Evolutionary conservation across 1,284 basidiomycete genomes (phyloP), one percentile per base, ranked within the genome.

Genomic region (Lignosus rhinocerotis): DNA sequence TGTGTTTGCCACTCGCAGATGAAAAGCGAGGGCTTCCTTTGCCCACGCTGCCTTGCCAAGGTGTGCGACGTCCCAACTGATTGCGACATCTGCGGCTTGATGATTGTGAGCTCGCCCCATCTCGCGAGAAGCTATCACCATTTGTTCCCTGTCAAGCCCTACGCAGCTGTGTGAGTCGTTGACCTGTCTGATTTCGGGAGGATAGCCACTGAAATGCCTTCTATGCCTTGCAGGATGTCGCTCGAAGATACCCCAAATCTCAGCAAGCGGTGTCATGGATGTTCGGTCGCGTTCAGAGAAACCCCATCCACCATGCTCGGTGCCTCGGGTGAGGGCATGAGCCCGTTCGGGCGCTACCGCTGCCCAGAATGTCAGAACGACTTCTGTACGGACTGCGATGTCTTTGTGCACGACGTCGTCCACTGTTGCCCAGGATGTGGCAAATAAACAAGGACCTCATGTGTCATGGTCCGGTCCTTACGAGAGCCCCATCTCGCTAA

Each of bases 21-120:
- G 69, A 92, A 90, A 73, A 87, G 87, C 66, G 89, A 91, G 62
- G 97, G 96, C 5, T 99, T 96, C 75, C 80, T 97, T 14, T 99
- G 96, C 72, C 97, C 96, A 3, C 84, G 96, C 30, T 99, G 96
- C 71, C 82, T 87, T 42, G 86, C 90, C 53, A 94, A 96, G 78
- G 83, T 98, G 38, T 99, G 96, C 80, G 96, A 99, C 69, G 94
- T 98, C 2, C 96, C 96, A 39, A 99, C 96, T 6, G 97, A 99
- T 72, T 99, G 96, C 71, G 92, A 96, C 68, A 90, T 98, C 32
- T 99, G 96, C 70, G 94, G 94, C 2, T 79, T 99, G 64, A 98
- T 98, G 86, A 93, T 99, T 63, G 96, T 99, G 63, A 96, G 93
- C 76, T 94, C 93, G 55, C 96, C 97, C 6, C 97, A 99, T 77